phyloP scores from a whole-genome alignment of 768 basidiomycete genomes.

The Boletus bicolor region DNA sequence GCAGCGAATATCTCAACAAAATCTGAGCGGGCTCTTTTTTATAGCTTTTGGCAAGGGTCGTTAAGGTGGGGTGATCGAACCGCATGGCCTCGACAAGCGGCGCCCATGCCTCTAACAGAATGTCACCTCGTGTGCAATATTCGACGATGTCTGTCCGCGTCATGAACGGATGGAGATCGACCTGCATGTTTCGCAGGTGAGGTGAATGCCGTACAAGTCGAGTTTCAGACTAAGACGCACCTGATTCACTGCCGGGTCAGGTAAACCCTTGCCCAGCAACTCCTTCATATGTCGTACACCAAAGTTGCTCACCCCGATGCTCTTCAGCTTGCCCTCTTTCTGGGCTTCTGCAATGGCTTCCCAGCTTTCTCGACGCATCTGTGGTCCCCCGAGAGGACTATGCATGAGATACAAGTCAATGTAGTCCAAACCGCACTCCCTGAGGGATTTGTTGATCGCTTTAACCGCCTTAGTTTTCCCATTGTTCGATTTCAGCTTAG shows the following conservation, averaged over 20 bases:
- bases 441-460: constrained; percentile 51
- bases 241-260: constrained; percentile 61
- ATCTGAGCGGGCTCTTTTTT: constrained; percentile 55
- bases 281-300: constrained; percentile 50
- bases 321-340: neutral
- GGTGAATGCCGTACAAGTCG: constrained; percentile 1
- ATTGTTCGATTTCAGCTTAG: constrained; percentile 59
- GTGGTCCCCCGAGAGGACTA: constrained; percentile 2
- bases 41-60: constrained; percentile 49
- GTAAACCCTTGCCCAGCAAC: constrained; percentile 40
- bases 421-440: constrained; percentile 33
- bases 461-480: constrained; percentile 44
- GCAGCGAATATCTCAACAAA: constrained; percentile 55
- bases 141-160: constrained; percentile 57
- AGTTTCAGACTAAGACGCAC: constrained; percentile 28
- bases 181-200: constrained; percentile 28
- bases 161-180: constrained; percentile 70
- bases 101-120: constrained; percentile 56
- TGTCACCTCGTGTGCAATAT: constrained; percentile 50
- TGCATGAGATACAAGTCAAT: constrained; percentile 4
- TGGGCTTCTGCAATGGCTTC: constrained; percentile 1
- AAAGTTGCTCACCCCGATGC: constrained; percentile 5
- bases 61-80: constrained; percentile 56
- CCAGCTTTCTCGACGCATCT: constrained; percentile 6
- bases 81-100: constrained; percentile 43